Base-by-base conservation (phyloP, 768 basidiomycete genomes). In the Boletus tomentosulus region DNA sequence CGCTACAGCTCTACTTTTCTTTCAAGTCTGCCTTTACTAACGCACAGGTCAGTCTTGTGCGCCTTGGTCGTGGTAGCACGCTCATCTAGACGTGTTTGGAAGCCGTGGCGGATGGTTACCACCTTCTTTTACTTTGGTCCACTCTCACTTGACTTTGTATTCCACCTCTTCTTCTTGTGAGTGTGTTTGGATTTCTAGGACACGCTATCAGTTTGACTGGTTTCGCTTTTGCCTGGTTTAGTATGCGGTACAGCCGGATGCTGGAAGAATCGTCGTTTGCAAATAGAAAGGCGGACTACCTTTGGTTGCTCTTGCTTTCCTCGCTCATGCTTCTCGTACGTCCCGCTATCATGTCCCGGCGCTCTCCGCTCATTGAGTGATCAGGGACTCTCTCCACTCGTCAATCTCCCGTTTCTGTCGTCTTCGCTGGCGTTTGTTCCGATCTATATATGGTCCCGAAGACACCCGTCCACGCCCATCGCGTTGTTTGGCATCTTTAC, bases 81-180 rank as follows among this genome's bases (percentile, higher is more conserved):
- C 52, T 63, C 28, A 64, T 51, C 11, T n/a, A 4, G 38, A 48
- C 59, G 33, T 46, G 37, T 41, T 25, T 46, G 51, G 35, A 53
- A 97, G 92, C 78, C 86, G 60, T 98, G 94, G 94, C 81, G 96
- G 28, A 79, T 84, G 44, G 70, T 87, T 39, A 95, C 94, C 28
- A 96, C 89, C 11, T 98, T 98, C 79, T 87, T 94, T 63, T 99
- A 95, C 73, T 98, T 98, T 72, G 97, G 96, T 11, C 82, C 87
- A 1, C 83, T 98, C 65, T 92, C 89, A 4, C 74, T 98, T 22
- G 96, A 98, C 70, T 92, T 98, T 62, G 80, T 96, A 54, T 97
- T 98, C 72, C 96, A 98, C 69, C 79, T 99, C 50, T 98, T 98
- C 78, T 99, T 98, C 79, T 97, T 99, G 96, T 96, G 67, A 70